phyloP scores from a whole-genome alignment of 1,284 basidiomycete genomes.

The Chalciporus sp. region DNA sequence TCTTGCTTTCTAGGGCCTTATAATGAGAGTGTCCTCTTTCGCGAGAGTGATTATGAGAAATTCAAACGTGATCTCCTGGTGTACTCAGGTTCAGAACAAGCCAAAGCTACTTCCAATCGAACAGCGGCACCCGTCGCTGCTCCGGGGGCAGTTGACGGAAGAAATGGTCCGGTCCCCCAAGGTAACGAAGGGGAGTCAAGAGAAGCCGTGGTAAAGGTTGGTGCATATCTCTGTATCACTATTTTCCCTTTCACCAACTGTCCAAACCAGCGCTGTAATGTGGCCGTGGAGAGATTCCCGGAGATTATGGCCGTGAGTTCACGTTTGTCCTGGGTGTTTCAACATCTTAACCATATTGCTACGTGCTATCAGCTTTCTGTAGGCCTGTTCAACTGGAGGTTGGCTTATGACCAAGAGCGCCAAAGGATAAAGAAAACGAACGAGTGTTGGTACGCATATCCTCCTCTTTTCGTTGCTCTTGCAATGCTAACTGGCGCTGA shows the following conservation, averaged over 20 bases:
- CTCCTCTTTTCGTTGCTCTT: neutral
- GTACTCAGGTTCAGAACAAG: slow-evolving; percentile 2
- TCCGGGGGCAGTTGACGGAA: neutral
- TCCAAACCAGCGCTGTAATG: slow-evolving; percentile 12
- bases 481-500: neutral
- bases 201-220: slow-evolving; percentile 9
- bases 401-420: slow-evolving; percentile 18
- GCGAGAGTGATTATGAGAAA: slow-evolving; percentile 18
- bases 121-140: neutral
- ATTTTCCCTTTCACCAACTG: neutral
- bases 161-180: too few species aligned
- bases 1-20: slow-evolving; percentile 24
- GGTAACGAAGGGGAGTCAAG: neutral
- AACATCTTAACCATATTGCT: neutral
- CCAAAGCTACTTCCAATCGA: neutral
- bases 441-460: slow-evolving; percentile 32
- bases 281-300: slow-evolving; percentile 9
- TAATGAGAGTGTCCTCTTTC: slow-evolving; percentile 12
- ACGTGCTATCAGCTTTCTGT: slow-evolving; percentile 36
- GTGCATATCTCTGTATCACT: neutral
- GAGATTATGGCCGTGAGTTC: slow-evolving; percentile 29
- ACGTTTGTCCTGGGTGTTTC: too few species aligned
- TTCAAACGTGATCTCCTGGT: slow-evolving; percentile 3
- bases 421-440: slow-evolving; percentile 29
- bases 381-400: slow-evolving; percentile 38